Evolutionary conservation across 2,329 filamentous ascomycete genomes (phyloP).

Genomic region (Moelleriella libera): DNA sequence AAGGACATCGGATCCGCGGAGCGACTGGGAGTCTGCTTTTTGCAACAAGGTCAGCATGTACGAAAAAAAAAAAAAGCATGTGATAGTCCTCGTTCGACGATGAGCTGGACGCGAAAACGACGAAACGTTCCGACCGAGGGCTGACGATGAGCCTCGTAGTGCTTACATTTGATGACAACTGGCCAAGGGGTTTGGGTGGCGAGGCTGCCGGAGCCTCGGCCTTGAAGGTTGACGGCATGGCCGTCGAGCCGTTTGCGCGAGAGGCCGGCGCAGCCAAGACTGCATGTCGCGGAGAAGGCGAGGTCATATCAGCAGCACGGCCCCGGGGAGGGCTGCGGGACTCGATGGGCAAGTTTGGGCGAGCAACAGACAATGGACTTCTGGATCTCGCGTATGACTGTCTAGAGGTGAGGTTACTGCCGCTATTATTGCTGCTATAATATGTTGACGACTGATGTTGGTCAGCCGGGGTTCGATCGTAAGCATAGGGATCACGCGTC

Average conservation of each 20-base stretch:
- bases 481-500: slow-evolving; percentile 37
- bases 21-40: slow-evolving; percentile 51
- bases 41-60: too few species aligned
- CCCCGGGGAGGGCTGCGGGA: slow-evolving; percentile 27
- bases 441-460: slow-evolving; percentile 23
- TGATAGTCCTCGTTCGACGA: too few species aligned
- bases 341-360: slow-evolving; percentile 26
- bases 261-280: slow-evolving; percentile 21
- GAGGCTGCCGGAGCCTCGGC: slow-evolving; percentile 25
- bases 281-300: slow-evolving; percentile 32
- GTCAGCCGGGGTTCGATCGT: slow-evolving; percentile 26
- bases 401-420: slow-evolving; percentile 31
- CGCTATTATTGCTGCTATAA: slow-evolving; percentile 29
- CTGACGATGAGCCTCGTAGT: slow-evolving; percentile 2
- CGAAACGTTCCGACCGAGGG: neutral
- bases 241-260: slow-evolving; percentile 24
- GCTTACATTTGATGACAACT: slow-evolving; percentile 19
- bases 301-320: slow-evolving; percentile 27
- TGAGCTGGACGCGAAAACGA: too few species aligned
- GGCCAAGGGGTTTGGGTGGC: slow-evolving; percentile 20
- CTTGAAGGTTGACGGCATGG: slow-evolving; percentile 21
- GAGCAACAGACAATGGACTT: slow-evolving; percentile 36
- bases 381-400: slow-evolving; percentile 28
- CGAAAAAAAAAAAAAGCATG: too few species aligned
- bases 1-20: slow-evolving; percentile 87